These are phyloP conservation scores for Peronosclerospora sorghi DNA, from an alignment of 352 stramenopile genomes.

Conservation along the genomic window DNA sequence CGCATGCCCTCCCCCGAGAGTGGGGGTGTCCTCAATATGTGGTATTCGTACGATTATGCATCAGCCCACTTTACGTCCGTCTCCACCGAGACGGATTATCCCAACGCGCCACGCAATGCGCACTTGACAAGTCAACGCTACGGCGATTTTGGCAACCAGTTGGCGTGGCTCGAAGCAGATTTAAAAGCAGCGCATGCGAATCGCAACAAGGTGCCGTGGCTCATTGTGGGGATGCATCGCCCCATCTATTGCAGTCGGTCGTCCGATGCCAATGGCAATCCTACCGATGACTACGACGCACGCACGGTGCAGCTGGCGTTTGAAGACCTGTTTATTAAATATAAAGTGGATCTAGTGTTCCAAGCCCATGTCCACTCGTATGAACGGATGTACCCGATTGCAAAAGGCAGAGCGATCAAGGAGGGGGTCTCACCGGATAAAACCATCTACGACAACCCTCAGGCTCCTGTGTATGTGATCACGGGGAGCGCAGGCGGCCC, in stretches of 20 bases:
- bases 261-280: conserved; percentile 11
- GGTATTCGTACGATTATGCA: conserved; percentile 83
- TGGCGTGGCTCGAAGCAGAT: conserved; percentile 43
- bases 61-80: conserved; percentile 76
- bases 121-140: conserved; percentile 21
- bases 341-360: conserved; percentile 43
- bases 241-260: conserved; percentile 33
- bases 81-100: conserved; percentile 70
- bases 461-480: conserved; percentile 43
- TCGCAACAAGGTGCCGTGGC: conserved; percentile 31
- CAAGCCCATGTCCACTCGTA: conserved; percentile 43
- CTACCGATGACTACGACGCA: conserved; percentile 12
- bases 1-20: conserved; percentile 74
- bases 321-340: conserved; percentile 47
- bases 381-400: conserved; percentile 35
- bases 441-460: conserved; percentile 27
- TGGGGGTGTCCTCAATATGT: conserved; percentile 63
- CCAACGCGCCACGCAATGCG: conserved; percentile 22
- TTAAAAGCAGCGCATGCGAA: conserved; percentile 35
- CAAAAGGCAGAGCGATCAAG: conserved; percentile 21
- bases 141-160: conserved; percentile 29
- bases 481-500: conserved; percentile 21
- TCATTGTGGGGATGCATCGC: conserved; percentile 44
- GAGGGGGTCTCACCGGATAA: conserved; percentile 32
- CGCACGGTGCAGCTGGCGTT: conserved; percentile 32